phyloP scores from a whole-genome alignment of 495 filamentous ascomycete genomes.

The Diplogelasinospora grovesii region DNA sequence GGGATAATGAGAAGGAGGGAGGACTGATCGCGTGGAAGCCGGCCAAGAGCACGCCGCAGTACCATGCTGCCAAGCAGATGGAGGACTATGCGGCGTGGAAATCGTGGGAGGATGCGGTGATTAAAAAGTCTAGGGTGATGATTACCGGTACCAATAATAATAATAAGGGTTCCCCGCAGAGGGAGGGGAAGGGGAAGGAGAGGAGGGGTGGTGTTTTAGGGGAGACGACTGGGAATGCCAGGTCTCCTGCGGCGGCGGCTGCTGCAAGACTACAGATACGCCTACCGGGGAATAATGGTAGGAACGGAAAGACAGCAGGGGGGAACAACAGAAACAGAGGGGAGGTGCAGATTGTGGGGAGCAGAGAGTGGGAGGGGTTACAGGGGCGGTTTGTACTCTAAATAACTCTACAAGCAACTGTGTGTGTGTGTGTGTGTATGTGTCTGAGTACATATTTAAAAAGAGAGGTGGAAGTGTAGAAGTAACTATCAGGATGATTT shows the following conservation, averaged over 20 bases:
- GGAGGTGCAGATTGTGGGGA: constrained; percentile 36
- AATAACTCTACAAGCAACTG: too few species aligned
- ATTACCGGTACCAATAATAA: too few species aligned
- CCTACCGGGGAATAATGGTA: constrained; percentile 34
- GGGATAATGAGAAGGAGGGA: constrained; percentile 46
- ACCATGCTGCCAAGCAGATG: constrained; percentile 34
- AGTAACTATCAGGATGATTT: too few species aligned
- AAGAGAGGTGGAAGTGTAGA: too few species aligned
- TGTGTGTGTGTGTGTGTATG: too few species aligned
- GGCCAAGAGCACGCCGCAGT: constrained; percentile 37
- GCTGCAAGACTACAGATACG: constrained; percentile 43
- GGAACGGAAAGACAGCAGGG: constrained; percentile 13
- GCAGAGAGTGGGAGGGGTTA: constrained; percentile 37
- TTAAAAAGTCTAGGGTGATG: constrained; percentile 32
- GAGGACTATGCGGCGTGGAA: constrained; percentile 39
- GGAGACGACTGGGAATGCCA: background rate
- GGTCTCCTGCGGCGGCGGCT: constrained; percentile 9
- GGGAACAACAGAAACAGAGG: too few species aligned
- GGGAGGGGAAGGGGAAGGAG: too few species aligned
- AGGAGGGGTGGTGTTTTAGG: constrained; percentile 11
- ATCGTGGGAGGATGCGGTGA: constrained; percentile 31
- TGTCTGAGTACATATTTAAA: too few species aligned
- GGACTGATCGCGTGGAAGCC: constrained; percentile 33
- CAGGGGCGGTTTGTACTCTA: constrained; percentile 31
- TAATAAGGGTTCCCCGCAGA: too few species aligned